phyloP scores from a whole-genome alignment of 1,284 basidiomycete genomes.

The Rugosomyces carneus region DNA sequence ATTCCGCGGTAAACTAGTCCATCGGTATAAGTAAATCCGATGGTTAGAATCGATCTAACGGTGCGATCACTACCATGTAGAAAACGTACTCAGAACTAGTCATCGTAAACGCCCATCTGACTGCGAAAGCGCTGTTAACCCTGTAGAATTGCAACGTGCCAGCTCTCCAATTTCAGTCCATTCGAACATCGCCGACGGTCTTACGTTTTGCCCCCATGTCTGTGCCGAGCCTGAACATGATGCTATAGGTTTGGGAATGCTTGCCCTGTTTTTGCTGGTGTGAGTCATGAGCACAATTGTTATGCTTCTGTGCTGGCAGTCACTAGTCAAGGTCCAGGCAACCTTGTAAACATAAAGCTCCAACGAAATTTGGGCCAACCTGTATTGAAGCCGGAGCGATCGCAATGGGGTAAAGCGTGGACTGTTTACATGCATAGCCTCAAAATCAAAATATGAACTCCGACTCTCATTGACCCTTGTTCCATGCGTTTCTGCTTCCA shows the following conservation, averaged over 20 bases:
- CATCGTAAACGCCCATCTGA: constrained; percentile 11
- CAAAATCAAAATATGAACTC: background rate
- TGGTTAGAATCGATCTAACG: constrained; percentile 11
- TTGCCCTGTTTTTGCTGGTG: constrained; percentile 19
- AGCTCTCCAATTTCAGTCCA: background rate
- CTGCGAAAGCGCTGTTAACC: background rate
- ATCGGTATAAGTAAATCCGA: constrained; percentile 10
- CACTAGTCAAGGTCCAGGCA: background rate
- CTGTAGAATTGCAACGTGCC: background rate
- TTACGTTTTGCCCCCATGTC: constrained; percentile 17
- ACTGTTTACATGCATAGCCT: background rate
- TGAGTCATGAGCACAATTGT: constrained; percentile 1
- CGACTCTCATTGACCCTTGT: background rate
- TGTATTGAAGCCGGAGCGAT: too few species aligned
- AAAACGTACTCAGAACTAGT: constrained; percentile 14
- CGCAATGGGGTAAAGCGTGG: too few species aligned
- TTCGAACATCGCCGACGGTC: constrained; percentile 14
- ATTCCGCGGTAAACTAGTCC: constrained; percentile 14
- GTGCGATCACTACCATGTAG: constrained; percentile 10
- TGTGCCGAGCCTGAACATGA: constrained; percentile 21
- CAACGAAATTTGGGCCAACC: background rate
- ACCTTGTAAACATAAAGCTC: background rate
- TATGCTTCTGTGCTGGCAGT: too few species aligned
- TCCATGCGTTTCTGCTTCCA: too few species aligned
- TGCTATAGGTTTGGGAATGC: constrained; percentile 13